These are phyloP conservation scores for Cicer yamashitae DNA, from an alignment of 306 rosid genomes.

Conservation along the genomic window DNA sequence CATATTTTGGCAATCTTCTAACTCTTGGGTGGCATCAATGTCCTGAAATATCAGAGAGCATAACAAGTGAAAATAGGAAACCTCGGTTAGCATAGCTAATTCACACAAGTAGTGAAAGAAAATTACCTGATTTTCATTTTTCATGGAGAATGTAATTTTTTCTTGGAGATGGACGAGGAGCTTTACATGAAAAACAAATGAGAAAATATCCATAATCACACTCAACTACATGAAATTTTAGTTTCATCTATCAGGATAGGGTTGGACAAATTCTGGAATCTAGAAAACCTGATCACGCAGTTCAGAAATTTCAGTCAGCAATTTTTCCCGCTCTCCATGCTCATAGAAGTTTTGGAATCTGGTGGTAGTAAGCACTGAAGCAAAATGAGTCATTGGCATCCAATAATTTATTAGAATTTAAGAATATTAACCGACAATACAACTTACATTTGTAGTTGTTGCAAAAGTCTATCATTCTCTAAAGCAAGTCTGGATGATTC, in stretches of 20 bases:
- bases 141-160: slow-evolving; percentile 49
- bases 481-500: slow-evolving; percentile 59
- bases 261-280: slow-evolving; percentile 25
- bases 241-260: slow-evolving; percentile 31
- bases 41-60: slow-evolving; percentile 58
- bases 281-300: slow-evolving; percentile 74
- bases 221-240: slow-evolving; percentile 36
- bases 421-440: slow-evolving; percentile 38
- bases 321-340: slow-evolving; percentile 80
- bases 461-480: slow-evolving; percentile 71
- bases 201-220: slow-evolving; percentile 43
- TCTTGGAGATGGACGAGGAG: slow-evolving; percentile 61
- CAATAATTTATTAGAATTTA: slow-evolving; percentile 25
- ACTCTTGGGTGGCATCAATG: slow-evolving; percentile 52
- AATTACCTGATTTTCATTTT: slow-evolving; percentile 63
- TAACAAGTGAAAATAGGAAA: slow-evolving; percentile 40
- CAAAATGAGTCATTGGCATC: slow-evolving; percentile 49
- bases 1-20: slow-evolving; percentile 69
- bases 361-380: slow-evolving; percentile 53
- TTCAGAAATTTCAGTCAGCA: slow-evolving; percentile 76
- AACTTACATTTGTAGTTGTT: slow-evolving; percentile 71
- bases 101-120: slow-evolving; percentile 37
- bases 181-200: slow-evolving; percentile 52
- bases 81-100: slow-evolving; percentile 26
- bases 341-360: slow-evolving; percentile 75